Conservation (phyloP, 805 yeast species). For the Yarrowia sp. region DNA sequence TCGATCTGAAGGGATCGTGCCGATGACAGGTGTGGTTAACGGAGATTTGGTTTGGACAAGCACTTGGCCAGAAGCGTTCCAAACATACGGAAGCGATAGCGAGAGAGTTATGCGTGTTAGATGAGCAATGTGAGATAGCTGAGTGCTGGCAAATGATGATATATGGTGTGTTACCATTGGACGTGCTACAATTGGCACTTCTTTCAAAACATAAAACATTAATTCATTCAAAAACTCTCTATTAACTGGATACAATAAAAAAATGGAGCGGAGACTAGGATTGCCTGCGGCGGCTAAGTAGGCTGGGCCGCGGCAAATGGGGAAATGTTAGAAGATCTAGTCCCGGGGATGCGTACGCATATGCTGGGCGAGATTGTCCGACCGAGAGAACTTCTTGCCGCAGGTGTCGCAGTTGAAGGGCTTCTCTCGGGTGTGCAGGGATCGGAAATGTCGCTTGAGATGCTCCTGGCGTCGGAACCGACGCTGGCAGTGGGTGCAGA, state of each 20-base stretch:
- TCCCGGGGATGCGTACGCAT: constrained; percentile 46
- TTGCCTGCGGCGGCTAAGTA: too few relatives aligned
- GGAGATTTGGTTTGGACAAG: constrained; percentile 16
- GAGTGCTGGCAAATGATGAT: too few relatives aligned
- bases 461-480: constrained; percentile 79
- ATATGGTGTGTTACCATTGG: too few relatives aligned
- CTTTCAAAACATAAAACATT: constrained; percentile 9
- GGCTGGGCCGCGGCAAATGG: too few relatives aligned
- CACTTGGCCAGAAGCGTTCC: too few relatives aligned
- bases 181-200: too few relatives aligned
- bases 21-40: constrained; percentile 19
- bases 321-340: neutral
- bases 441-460: constrained; percentile 73
- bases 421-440: constrained; percentile 72
- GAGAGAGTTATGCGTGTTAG: too few relatives aligned
- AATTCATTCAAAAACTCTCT: constrained; percentile 30
- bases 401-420: constrained; percentile 53
- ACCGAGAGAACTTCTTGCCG: constrained; percentile 49
- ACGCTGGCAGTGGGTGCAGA: constrained; percentile 69
- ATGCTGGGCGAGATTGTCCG: constrained; percentile 51
- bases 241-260: constrained; percentile 35
- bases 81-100: too few relatives aligned
- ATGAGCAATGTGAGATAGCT: too few relatives aligned
- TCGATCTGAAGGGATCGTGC: constrained; percentile 36
- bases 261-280: constrained; percentile 24